These are phyloP conservation scores for Ustilago vetiveriae DNA, from an alignment of 1,284 basidiomycete genomes.

Conservation along the genomic window DNA sequence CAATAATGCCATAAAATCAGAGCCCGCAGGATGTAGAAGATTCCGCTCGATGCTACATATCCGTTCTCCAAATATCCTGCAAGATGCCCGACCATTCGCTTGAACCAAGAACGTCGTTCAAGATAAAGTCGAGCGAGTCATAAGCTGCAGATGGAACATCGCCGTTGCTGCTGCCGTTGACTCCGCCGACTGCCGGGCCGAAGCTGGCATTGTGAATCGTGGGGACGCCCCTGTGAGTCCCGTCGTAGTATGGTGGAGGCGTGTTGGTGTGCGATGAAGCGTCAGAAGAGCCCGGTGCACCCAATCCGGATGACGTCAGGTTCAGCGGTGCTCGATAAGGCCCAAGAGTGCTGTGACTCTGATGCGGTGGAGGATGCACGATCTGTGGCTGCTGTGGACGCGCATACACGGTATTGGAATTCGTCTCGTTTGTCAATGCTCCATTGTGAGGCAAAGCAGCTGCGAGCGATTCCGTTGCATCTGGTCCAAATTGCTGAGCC, in stretches of 20 bases:
- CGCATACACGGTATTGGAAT: background rate
- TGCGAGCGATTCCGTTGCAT: constrained; percentile 23
- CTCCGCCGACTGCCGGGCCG: background rate
- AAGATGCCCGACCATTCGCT: constrained; percentile 32
- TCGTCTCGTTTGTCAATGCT: background rate
- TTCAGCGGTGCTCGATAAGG: constrained; percentile 2
- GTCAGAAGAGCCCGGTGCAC: constrained; percentile 8
- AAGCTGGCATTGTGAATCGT: constrained; percentile 1
- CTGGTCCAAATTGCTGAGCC: background rate
- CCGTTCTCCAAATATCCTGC: constrained; percentile 38
- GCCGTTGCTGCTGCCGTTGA: background rate
- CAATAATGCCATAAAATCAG: no score
- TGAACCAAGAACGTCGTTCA: constrained; percentile 36
- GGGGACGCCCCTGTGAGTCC: background rate
- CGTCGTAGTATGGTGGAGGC: constrained; percentile 1
- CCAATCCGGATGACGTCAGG: background rate
- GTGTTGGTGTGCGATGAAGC: constrained; percentile 14
- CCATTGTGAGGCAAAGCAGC: constrained; percentile 14
- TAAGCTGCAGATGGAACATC: background rate
- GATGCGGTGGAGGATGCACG: background rate
- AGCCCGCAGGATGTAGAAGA: no score
- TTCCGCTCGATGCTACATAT: no score
- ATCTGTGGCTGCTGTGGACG: no score
- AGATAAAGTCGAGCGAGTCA: constrained; percentile 36
- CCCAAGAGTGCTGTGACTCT: background rate